phyloP scores from a whole-genome alignment of 169 alveolate genomes.

The Amoebophrya sp. region DNA sequence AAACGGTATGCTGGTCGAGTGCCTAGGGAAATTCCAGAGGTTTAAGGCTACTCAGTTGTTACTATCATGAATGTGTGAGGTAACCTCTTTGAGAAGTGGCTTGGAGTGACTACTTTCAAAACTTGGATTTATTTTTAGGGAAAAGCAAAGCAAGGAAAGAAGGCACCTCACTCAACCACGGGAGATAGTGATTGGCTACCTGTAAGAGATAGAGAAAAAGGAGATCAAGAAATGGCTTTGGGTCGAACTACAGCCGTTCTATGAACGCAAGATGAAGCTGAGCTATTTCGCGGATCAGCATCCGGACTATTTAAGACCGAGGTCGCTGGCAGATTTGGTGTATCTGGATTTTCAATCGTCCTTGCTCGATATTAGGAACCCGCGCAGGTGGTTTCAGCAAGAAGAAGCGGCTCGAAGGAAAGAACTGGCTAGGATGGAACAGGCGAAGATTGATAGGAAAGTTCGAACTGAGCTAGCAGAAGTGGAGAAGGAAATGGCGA shows the following conservation, averaged over 20 bases:
- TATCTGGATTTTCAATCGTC: neutral
- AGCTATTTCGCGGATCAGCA: neutral
- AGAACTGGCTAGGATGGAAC: neutral
- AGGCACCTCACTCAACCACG: too few species aligned
- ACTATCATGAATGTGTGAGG: too few species aligned
- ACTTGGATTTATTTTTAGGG: too few species aligned
- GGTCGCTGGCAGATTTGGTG: neutral
- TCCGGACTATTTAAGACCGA: neutral
- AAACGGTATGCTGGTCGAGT: neutral
- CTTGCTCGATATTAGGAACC: neutral
- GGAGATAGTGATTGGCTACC: neutral
- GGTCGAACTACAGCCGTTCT: neutral
- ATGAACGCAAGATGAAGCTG: neutral
- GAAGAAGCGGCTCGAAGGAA: neutral
- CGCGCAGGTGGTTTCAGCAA: neutral
- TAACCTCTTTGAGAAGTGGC: too few species aligned
- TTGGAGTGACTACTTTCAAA: too few species aligned
- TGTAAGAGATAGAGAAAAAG: neutral
- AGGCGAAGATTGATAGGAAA: neutral
- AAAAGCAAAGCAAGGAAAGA: too few species aligned
- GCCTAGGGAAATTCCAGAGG: neutral
- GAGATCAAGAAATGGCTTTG: neutral
- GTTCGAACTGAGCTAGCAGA: neutral
- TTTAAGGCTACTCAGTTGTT: too few species aligned
- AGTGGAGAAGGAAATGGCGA: neutral